These are phyloP conservation scores for Inga laurina DNA, from an alignment of 306 rosid genomes.

Conservation along the genomic window DNA sequence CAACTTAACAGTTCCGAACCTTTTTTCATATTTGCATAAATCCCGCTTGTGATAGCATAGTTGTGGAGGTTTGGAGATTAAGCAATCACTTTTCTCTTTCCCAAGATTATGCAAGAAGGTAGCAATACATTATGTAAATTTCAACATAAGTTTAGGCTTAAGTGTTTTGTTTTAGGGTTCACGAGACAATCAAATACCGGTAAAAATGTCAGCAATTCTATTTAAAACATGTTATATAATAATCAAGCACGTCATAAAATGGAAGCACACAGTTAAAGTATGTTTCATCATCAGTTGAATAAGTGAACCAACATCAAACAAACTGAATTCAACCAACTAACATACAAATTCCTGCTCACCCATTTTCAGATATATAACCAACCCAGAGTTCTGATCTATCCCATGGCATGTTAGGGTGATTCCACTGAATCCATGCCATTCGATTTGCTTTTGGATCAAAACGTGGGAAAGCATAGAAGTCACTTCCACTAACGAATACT, in stretches of 20 bases:
- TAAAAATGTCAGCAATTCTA: conserved; percentile 16
- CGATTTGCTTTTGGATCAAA: conserved; percentile 70
- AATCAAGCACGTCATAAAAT: not conserved
- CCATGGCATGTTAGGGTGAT: conserved; percentile 97
- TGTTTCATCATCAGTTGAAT: not conserved
- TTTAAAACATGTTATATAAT: not conserved
- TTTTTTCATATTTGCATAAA: too few relatives aligned
- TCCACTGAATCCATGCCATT: conserved; percentile 95
- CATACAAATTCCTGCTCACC: conserved; percentile 57
- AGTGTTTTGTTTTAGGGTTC: not conserved
- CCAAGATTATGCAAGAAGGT: conserved; percentile 1
- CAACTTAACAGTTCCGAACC: too few relatives aligned
- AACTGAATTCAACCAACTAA: not conserved
- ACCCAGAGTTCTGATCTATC: conserved; percentile 96
- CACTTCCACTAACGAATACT: conserved; percentile 72
- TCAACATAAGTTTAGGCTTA: not conserved
- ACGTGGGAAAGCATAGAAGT: conserved; percentile 95
- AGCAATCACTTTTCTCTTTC: not conserved
- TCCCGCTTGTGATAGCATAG: not conserved
- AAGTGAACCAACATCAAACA: conserved; percentile 6
- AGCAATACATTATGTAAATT: conserved; percentile 1
- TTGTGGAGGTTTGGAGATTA: conserved; percentile 19
- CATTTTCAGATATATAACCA: conserved; percentile 85
- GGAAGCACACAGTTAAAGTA: not conserved
- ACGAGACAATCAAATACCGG: not conserved